Conservation (phyloP, 73 alveolate genomes). For the Halteria grandinella region DNA sequence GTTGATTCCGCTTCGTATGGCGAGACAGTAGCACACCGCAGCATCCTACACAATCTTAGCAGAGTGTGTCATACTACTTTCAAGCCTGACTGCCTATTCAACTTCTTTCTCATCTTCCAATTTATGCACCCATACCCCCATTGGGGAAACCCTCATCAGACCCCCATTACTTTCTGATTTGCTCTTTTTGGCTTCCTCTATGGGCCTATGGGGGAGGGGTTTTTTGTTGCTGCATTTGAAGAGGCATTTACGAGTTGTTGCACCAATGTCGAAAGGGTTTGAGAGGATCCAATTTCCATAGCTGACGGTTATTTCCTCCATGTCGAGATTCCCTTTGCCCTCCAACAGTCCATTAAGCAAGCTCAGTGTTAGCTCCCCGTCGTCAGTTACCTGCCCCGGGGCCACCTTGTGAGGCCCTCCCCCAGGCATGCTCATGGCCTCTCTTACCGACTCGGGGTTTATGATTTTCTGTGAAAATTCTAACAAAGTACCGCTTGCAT, state of each 20-base stretch:
- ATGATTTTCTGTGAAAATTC: conserved; percentile 56
- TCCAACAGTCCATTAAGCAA: conserved; percentile 45
- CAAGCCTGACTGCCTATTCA: no score
- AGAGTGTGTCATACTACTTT: no score
- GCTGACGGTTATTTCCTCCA: conserved; percentile 18
- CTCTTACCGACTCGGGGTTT: conserved; percentile 8
- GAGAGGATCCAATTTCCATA: conserved; percentile 65
- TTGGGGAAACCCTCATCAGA: no score
- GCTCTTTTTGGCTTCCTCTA: conserved; percentile 33
- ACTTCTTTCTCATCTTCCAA: no score
- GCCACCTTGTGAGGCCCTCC: conserved; percentile 70
- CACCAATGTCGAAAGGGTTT: conserved; percentile 69
- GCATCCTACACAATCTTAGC: no score
- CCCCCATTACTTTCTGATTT: conserved; percentile 20
- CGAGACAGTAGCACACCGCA: no score
- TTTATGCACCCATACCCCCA: no score
- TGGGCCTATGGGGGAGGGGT: conserved; percentile 50
- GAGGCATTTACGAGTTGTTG: conserved; percentile 42
- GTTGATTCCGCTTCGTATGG: no score
- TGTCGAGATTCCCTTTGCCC: conserved; percentile 51
- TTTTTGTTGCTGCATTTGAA: conserved; percentile 45
- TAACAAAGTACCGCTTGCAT: conserved; percentile 63
- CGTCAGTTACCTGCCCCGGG: conserved; percentile 71
- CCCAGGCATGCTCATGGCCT: conserved; percentile 59
- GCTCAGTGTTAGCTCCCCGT: conserved; percentile 65